These are phyloP conservation scores for Rhodamnia rubescens DNA, from an alignment of 345 rosid species.

Conservation along the genomic window DNA sequence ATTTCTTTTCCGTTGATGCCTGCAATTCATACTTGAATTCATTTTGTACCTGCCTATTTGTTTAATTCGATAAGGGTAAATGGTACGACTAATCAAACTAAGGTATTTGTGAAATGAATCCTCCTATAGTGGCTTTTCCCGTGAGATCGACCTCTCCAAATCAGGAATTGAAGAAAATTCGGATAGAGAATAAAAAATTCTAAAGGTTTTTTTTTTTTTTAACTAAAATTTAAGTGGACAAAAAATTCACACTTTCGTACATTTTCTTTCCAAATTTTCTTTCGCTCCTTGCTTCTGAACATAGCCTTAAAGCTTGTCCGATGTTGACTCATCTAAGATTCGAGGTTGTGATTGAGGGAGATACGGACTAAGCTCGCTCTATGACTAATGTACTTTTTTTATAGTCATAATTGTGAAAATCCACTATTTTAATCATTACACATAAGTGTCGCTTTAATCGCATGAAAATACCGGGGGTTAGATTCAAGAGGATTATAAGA, in stretches of 20 bases:
- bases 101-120: background rate
- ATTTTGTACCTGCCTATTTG: too few relatives aligned
- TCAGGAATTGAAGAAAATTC: background rate
- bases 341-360: background rate
- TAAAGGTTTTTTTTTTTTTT: too few relatives aligned
- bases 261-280: too few relatives aligned
- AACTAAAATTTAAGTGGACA: too few relatives aligned
- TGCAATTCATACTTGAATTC: too few relatives aligned
- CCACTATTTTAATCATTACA: background rate
- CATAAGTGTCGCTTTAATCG: background rate
- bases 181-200: too few relatives aligned
- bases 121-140: background rate
- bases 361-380: background rate
- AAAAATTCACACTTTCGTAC: too few relatives aligned
- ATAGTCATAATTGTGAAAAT: background rate
- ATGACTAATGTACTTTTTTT: background rate
- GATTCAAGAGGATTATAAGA: background rate
- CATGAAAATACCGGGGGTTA: background rate
- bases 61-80: background rate
- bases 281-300: too few relatives aligned
- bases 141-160: background rate
- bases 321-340: background rate
- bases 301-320: too few relatives aligned
- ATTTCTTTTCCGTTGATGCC: too few relatives aligned
- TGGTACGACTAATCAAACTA: background rate